Evolutionary conservation across 805 yeast genomes (phyloP).

Genomic region (Suhomyces kilbournensis): DNA sequence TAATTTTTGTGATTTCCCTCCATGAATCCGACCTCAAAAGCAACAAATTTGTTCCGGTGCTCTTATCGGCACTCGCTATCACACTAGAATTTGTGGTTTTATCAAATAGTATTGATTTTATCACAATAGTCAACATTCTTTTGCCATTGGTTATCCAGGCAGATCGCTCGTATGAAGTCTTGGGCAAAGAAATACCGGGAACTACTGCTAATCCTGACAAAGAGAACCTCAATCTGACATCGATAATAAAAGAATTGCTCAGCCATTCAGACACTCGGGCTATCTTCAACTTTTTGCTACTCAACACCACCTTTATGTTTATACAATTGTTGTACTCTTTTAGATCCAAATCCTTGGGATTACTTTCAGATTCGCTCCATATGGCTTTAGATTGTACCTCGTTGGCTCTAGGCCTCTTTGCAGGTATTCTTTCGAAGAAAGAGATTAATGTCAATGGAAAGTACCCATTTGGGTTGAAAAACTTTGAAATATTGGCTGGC

Average conservation of each 20-base stretch:
- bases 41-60: slow-evolving; percentile 13
- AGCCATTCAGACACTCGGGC: slow-evolving; percentile 68
- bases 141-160: slow-evolving; percentile 22
- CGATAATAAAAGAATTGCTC: slow-evolving; percentile 30
- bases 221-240: background rate
- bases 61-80: slow-evolving; percentile 16
- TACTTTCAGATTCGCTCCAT: slow-evolving; percentile 89
- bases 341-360: slow-evolving; percentile 86
- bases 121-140: slow-evolving; percentile 11
- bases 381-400: slow-evolving; percentile 96
- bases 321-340: slow-evolving; percentile 89
- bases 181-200: background rate
- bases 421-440: slow-evolving; percentile 55
- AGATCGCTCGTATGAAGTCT: slow-evolving; percentile 9
- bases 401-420: slow-evolving; percentile 81
- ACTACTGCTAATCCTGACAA: background rate
- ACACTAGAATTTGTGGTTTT: slow-evolving; percentile 21
- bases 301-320: slow-evolving; percentile 91
- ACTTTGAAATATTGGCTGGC: slow-evolving; percentile 90
- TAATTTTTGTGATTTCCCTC: slow-evolving; percentile 23
- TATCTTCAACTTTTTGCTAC: slow-evolving; percentile 78
- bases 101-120: slow-evolving; percentile 7
- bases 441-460: slow-evolving; percentile 50
- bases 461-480: slow-evolving; percentile 81
- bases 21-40: slow-evolving; percentile 18